These are phyloP conservation scores for Candida gigantensis DNA, from an alignment of 1,139 yeast species.

Conservation along the genomic window DNA sequence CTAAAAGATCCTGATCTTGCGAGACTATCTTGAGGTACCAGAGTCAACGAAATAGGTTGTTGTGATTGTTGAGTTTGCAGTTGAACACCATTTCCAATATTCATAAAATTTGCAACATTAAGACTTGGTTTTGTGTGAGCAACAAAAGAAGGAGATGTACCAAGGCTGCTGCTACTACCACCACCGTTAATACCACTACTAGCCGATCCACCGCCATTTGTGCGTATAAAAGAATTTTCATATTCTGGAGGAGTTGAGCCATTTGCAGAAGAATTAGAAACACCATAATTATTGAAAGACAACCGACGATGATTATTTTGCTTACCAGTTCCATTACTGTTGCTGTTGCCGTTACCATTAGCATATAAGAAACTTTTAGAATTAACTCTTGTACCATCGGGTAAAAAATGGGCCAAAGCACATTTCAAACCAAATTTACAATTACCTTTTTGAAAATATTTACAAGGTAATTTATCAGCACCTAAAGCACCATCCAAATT, in stretches of 20 bases:
- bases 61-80: slow-evolving; percentile 7
- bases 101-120: slow-evolving; percentile 11
- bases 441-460: slow-evolving; percentile 90
- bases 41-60: slow-evolving; percentile 7
- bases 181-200: too few relatives aligned
- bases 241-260: slow-evolving; percentile 8
- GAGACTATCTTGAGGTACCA: slow-evolving; percentile 10
- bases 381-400: slow-evolving; percentile 84
- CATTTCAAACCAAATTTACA: slow-evolving; percentile 93
- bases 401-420: slow-evolving; percentile 86
- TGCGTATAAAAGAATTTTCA: slow-evolving; percentile 2
- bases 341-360: too few relatives aligned
- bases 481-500: slow-evolving; percentile 58
- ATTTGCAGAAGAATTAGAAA: background rate
- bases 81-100: slow-evolving; percentile 7
- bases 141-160: slow-evolving; percentile 3
- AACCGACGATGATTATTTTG: slow-evolving; percentile 1
- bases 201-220: too few relatives aligned
- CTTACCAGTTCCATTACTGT: too few relatives aligned
- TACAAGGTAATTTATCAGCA: slow-evolving; percentile 77
- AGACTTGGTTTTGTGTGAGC: slow-evolving; percentile 1
- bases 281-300: slow-evolving; percentile 3
- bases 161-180: background rate
- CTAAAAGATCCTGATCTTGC: slow-evolving; percentile 8
- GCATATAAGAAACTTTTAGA: slow-evolving; percentile 31